Evolutionary conservation across 768 basidiomycete genomes (phyloP).

Genomic region (Auriscalpium vulgare): DNA sequence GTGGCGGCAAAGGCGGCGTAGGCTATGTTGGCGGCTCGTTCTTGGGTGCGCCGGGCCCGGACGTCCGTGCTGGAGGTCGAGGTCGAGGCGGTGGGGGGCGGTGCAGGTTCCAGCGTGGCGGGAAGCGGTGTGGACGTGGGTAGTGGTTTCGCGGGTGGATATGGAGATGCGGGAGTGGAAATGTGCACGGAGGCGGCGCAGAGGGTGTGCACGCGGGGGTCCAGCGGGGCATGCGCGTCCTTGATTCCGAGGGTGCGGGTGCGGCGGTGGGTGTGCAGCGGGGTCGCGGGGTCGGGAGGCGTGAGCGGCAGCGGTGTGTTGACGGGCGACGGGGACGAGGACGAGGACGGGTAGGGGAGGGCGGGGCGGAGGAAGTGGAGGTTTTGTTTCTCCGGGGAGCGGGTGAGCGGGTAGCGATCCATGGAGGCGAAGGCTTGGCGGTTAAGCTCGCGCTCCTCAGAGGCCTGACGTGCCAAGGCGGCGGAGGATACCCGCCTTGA

Average conservation of each 20-base stretch:
- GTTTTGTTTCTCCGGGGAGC: constrained; percentile 5
- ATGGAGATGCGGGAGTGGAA: neutral
- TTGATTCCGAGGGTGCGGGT: constrained; percentile 1
- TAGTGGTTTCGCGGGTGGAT: no score
- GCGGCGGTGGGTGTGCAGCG: neutral
- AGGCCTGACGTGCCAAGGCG: constrained; percentile 16
- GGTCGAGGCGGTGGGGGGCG: neutral
- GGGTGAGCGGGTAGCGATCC: constrained; percentile 4
- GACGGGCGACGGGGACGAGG: constrained; percentile 6
- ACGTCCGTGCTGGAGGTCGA: neutral
- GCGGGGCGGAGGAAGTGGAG: neutral
- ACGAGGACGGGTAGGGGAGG: neutral
- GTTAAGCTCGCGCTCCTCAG: constrained; percentile 12
- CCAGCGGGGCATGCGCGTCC: constrained; percentile 5
- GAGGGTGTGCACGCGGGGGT: constrained; percentile 1
- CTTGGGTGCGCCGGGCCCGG: neutral
- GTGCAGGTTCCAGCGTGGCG: neutral
- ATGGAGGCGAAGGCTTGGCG: constrained; percentile 1
- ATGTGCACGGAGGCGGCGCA: neutral
- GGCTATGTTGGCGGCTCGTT: neutral
- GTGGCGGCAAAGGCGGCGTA: neutral
- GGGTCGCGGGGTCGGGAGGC: constrained; percentile 6
- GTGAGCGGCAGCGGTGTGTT: constrained; percentile 5
- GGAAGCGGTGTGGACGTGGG: neutral
- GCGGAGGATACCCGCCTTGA: constrained; percentile 12